These are phyloP conservation scores for Corymbia citriodora DNA, from an alignment of 441 rosid genomes.

Conservation along the genomic window DNA sequence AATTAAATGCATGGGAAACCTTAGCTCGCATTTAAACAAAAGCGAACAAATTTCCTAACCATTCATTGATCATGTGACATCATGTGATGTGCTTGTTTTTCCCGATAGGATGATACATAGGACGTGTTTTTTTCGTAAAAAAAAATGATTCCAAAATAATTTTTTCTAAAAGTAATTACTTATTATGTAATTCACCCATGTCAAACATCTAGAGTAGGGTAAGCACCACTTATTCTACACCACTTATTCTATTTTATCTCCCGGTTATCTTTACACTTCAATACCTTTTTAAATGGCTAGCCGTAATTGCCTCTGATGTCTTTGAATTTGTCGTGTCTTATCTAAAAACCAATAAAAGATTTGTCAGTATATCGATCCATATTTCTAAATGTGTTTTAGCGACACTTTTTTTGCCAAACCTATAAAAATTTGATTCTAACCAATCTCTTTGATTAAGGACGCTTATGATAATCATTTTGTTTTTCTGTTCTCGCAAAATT, in stretches of 20 bases:
- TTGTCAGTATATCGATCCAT: no score
- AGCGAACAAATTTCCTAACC: not conserved
- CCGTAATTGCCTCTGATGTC: not conserved
- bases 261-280: not conserved
- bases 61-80: not conserved
- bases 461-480: no score
- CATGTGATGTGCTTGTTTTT: not conserved
- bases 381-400: not conserved
- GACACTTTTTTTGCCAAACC: not conserved
- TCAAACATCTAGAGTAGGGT: not conserved
- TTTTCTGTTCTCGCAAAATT: no score
- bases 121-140: not conserved
- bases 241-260: not conserved
- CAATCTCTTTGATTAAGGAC: not conserved
- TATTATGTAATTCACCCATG: accelerated
- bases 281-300: not conserved
- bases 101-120: no score
- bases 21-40: not conserved
- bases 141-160: accelerated
- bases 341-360: no score
- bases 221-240: not conserved
- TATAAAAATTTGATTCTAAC: not conserved
- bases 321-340: no score
- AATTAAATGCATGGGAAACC: not conserved
- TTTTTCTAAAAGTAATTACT: not conserved